These are phyloP conservation scores for Sporothrix euskadiensis DNA, from an alignment of 2,329 filamentous ascomycete genomes.

Conservation along the genomic window DNA sequence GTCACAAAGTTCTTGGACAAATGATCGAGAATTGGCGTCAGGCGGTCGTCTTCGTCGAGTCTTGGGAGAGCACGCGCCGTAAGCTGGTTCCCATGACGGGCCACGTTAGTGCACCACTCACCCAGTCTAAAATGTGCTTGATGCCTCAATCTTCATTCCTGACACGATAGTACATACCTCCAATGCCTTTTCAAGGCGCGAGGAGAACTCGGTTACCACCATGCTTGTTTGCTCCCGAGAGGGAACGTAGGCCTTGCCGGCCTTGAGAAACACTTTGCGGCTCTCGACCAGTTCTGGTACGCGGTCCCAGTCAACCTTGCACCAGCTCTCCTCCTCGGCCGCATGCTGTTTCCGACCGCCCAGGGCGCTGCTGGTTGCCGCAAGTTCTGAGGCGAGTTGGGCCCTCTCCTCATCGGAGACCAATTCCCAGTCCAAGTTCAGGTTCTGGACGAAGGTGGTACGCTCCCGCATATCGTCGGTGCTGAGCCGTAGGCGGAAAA, in stretches of 20 bases:
- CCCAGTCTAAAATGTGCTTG: no score
- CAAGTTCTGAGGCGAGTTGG: constrained; percentile 62
- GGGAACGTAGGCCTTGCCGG: constrained; percentile 88
- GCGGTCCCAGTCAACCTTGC: constrained; percentile 93
- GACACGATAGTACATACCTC: constrained; percentile 59
- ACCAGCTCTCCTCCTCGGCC: constrained; percentile 81
- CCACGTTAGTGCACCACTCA: background rate
- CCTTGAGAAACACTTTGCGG: constrained; percentile 72
- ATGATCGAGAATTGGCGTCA: constrained; percentile 68
- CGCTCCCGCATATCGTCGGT: constrained; percentile 74
- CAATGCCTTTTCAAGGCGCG: constrained; percentile 74
- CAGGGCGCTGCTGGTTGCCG: constrained; percentile 49
- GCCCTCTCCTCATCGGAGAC: constrained; percentile 76
- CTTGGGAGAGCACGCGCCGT: constrained; percentile 89
- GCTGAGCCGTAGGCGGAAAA: constrained; percentile 81
- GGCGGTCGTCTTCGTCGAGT: constrained; percentile 92
- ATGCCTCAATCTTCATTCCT: no score
- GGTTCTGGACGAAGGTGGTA: constrained; percentile 69
- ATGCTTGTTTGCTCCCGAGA: constrained; percentile 83
- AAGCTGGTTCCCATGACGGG: constrained; percentile 47
- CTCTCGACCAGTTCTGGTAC: constrained; percentile 88
- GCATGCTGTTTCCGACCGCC: constrained; percentile 43
- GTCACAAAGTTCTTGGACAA: constrained; percentile 96
- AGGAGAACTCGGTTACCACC: constrained; percentile 83
- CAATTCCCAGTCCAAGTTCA: constrained; percentile 82